Percentiles rank a stretch among this genome's conserved stretches.
Conservation (phyloP, 108 stramenopile species). For the Fistulifera pelliculosa region DNA sequence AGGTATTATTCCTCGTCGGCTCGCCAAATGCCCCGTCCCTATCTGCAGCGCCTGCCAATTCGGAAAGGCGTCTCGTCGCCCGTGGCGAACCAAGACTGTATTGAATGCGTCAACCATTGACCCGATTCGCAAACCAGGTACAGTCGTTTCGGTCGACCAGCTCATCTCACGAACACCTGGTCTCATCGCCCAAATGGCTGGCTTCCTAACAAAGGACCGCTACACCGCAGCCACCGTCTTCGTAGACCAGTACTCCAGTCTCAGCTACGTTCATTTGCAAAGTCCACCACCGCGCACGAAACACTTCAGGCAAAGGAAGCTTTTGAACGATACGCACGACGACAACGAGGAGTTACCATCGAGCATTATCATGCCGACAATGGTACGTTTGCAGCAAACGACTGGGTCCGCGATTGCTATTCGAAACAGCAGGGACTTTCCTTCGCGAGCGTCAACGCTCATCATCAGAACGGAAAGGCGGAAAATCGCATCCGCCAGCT, state of each 20-base stretch:
- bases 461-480: constrained; percentile 41
- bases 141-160: constrained; percentile 37
- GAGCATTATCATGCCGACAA: constrained; percentile 52
- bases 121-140: constrained; percentile 16
- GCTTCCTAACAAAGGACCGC: constrained; percentile 21
- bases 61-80: constrained; percentile 3
- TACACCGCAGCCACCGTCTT: constrained; percentile 31
- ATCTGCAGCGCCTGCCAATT: constrained; percentile 22
- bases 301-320: constrained; percentile 30
- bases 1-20: constrained; percentile 19
- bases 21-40: constrained; percentile 23
- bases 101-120: not conserved
- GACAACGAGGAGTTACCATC: constrained; percentile 8
- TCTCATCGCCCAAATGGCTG: constrained; percentile 34
- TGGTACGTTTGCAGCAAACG: constrained; percentile 31
- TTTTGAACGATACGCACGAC: constrained; percentile 25
- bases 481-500: constrained; percentile 29
- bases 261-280: constrained; percentile 27
- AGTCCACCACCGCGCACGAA: constrained; percentile 15
- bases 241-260: constrained; percentile 19
- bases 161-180: constrained; percentile 35
- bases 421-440: constrained; percentile 18
- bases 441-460: constrained; percentile 42
- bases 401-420: constrained; percentile 8
- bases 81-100: constrained; percentile 10